Percentiles rank a stretch among this genome's conserved stretches.
Conservation (phyloP, 768 basidiomycete genomes). For the Termitomyces sp. region DNA sequence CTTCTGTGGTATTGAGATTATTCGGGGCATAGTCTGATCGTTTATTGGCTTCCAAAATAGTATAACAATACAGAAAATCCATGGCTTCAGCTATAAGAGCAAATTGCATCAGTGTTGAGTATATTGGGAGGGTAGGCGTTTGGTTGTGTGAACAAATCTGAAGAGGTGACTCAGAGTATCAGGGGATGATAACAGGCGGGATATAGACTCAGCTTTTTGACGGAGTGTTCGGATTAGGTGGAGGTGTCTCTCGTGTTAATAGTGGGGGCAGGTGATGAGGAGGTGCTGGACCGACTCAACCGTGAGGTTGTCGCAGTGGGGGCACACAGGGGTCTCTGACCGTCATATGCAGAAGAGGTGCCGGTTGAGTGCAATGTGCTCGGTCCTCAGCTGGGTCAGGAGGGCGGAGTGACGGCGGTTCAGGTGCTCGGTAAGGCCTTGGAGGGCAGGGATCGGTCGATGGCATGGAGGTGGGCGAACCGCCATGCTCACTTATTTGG, state of each 20-base stretch:
- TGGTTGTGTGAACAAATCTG: background rate
- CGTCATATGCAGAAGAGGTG: too few relatives aligned
- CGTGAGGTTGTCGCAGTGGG: too few relatives aligned
- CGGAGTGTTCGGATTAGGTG: background rate
- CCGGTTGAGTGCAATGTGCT: too few relatives aligned
- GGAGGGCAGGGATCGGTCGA: too few relatives aligned
- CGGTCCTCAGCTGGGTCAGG: too few relatives aligned
- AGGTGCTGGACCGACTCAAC: background rate
- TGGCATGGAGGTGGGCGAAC: too few relatives aligned
- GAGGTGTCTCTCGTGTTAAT: background rate
- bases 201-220: background rate
- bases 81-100: slow-evolving; percentile 92
- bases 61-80: slow-evolving; percentile 91
- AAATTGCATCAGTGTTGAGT: slow-evolving; percentile 72
- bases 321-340: too few relatives aligned
- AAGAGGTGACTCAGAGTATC: background rate
- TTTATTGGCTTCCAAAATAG: slow-evolving; percentile 86
- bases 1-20: slow-evolving; percentile 16
- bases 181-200: background rate
- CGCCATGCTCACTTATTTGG: too few relatives aligned
- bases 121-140: background rate
- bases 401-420: too few relatives aligned
- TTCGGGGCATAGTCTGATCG: slow-evolving; percentile 51
- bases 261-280: background rate
- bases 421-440: too few relatives aligned